phyloP scores from a whole-genome alignment of 2,329 filamentous ascomycete genomes.

The Pleurostoma richardsiae region DNA sequence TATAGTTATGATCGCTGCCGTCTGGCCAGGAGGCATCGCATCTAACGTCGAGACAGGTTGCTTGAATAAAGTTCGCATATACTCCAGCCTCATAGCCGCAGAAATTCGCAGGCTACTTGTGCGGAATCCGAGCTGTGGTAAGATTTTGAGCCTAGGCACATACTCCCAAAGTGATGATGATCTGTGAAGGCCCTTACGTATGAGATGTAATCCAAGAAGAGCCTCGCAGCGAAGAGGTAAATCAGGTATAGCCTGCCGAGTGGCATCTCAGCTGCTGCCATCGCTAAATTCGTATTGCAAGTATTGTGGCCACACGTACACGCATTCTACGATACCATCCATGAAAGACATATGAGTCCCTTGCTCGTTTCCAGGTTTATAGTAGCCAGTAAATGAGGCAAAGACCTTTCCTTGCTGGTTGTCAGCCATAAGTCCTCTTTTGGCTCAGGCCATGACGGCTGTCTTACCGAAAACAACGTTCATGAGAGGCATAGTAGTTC shows the following conservation, averaged over 20 bases:
- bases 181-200: constrained; percentile 31
- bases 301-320: constrained; percentile 12
- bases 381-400: constrained; percentile 22
- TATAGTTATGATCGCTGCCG: constrained; percentile 57
- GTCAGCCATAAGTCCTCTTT: constrained; percentile 22
- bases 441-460: not conserved
- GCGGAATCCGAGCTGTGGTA: constrained; percentile 41
- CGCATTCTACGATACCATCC: constrained; percentile 18
- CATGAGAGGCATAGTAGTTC: constrained; percentile 53
- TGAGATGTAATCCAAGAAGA: constrained; percentile 50
- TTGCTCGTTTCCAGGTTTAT: constrained; percentile 12
- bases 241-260: constrained; percentile 56
- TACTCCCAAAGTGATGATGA: constrained; percentile 43
- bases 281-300: too few species aligned
- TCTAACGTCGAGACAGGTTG: constrained; percentile 65
- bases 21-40: constrained; percentile 53
- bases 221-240: constrained; percentile 63
- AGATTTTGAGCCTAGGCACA: not conserved
- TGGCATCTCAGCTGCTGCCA: constrained; percentile 21
- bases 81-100: constrained; percentile 55
- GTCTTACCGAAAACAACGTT: constrained; percentile 53
- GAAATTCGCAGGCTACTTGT: constrained; percentile 57
- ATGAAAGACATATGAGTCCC: constrained; percentile 18
- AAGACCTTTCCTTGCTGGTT: constrained; percentile 18
- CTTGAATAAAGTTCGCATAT: constrained; percentile 56